Percentiles rank a stretch among this genome's conserved stretches.
phyloP scores from a whole-genome alignment of 1,284 basidiomycete species.

The Trametes pubescens region DNA sequence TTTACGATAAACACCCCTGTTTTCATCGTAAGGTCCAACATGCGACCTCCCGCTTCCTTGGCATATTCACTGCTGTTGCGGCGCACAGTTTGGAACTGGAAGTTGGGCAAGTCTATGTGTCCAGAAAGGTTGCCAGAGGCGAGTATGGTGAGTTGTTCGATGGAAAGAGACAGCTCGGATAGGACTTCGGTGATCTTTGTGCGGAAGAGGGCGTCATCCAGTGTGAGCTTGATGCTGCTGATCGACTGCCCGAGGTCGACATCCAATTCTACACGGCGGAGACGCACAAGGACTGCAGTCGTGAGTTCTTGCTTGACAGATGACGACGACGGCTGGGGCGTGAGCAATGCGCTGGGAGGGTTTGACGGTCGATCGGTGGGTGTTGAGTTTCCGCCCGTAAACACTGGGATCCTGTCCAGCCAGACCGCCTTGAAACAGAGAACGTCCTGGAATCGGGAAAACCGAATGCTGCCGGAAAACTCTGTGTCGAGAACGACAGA shows the following conservation, averaged over 20 bases:
- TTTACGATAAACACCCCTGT: constrained; percentile 75
- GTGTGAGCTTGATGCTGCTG: constrained; percentile 66
- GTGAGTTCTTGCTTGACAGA: constrained; percentile 57
- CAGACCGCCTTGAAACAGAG: constrained; percentile 92
- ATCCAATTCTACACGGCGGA: constrained; percentile 76
- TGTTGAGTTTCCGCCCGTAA: constrained; percentile 54
- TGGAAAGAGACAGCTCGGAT: constrained; percentile 71
- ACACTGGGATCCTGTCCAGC: constrained; percentile 84
- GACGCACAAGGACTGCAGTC: constrained; percentile 70
- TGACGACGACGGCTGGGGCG: constrained; percentile 23
- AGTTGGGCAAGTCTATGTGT: constrained; percentile 69
- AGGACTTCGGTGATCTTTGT: constrained; percentile 64
- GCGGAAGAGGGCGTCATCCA: constrained; percentile 67
- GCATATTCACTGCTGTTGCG: constrained; percentile 52
- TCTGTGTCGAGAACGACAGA: constrained; percentile 81
- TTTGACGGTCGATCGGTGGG: constrained; percentile 39
- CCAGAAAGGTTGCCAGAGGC: constrained; percentile 84
- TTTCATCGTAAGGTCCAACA: constrained; percentile 80
- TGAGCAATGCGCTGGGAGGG: constrained; percentile 18
- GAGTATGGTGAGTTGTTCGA: constrained; percentile 67
- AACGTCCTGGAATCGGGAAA: constrained; percentile 86
- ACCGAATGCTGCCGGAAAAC: constrained; percentile 74
- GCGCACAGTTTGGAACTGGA: constrained; percentile 80
- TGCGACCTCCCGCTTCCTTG: constrained; percentile 50
- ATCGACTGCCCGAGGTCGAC: constrained; percentile 84